Evolutionary conservation across 169 alveolate genomes (phyloP), one percentile per base, ranked within the genome.

Genomic region (Cryptosporidium parvum): DNA sequence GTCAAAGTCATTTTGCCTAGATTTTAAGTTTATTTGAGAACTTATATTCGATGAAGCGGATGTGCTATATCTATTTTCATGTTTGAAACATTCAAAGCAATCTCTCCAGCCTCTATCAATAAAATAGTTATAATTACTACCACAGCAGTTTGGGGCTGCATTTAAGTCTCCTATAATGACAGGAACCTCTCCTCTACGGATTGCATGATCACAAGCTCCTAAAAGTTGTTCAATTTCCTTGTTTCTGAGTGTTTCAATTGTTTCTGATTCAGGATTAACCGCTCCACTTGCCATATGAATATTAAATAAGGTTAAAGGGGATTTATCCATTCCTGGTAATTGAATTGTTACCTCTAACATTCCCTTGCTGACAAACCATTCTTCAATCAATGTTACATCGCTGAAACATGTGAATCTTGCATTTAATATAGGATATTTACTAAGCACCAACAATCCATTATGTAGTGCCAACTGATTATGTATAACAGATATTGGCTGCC

Each of bases 221-320:
- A 96, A 80, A 18, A 96, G 94, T 70, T 96, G 97, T 59, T 92
- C 94, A 23, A 96, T 94, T 85, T 96, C 98, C 58, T 92, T 95
- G 84, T 93, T 93, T 70, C 98, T 70, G 51, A 96, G 93, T 69
- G 93, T 92, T 84, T 95, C 98, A 12, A 95, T 93, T 69, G 92
- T 94, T 26, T 93, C 92, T 16, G 97, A 95, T 84, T 95, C 97
- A 6, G 97, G 97, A 59, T 95, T 95, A 45, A 93, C 95, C 35
- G 96, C 95, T n/a, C 95, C 98, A 71, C 97, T 94, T 31, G 98
- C 98, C 96, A 95, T 85, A 70, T 96, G 98, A 85, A 96, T 94
- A 68, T 96, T 96, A 59, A 95, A 92, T 70, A 96, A 71, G 53
- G 97, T 94, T 35, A 73, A 8, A 16, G 86, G 93, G 23, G 84